Conservation (phyloP, 2,329 filamentous ascomycete genomes). For the Capronia americana region DNA sequence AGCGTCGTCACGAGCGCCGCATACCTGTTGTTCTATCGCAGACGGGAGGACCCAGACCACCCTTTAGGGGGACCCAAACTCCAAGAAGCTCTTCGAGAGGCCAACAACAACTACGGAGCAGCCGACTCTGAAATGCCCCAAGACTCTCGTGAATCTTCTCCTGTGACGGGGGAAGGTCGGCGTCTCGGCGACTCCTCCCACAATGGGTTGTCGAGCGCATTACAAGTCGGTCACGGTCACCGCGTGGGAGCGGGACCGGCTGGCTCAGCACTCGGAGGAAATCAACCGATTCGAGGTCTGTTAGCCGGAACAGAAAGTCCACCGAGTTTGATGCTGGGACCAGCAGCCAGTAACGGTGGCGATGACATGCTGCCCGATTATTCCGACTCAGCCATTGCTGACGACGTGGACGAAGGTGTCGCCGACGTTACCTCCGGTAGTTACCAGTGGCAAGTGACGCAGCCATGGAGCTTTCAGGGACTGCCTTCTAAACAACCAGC, state of each 20-base stretch:
- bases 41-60: constrained; percentile 66
- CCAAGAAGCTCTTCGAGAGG: constrained; percentile 70
- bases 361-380: constrained; percentile 43
- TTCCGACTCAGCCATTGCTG: constrained; percentile 19
- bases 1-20: constrained; percentile 76
- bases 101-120: constrained; percentile 55
- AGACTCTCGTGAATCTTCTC: constrained; percentile 54
- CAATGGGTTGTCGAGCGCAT: constrained; percentile 91
- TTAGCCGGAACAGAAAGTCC: constrained; percentile 40
- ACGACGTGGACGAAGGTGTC: constrained; percentile 30
- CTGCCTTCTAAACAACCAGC: constrained; percentile 15
- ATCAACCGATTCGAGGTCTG: constrained; percentile 44
- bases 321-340: constrained; percentile 29
- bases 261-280: constrained; percentile 59
- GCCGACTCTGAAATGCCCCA: constrained; percentile 55
- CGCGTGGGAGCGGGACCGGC: constrained; percentile 67
- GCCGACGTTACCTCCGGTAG: constrained; percentile 1
- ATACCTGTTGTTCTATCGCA: constrained; percentile 94
- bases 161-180: constrained; percentile 77
- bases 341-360: constrained; percentile 19
- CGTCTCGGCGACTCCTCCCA: constrained; percentile 87
- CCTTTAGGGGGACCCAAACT: constrained; percentile 82
- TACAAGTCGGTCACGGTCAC: constrained; percentile 74
- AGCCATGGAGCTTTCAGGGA: constrained; percentile 24
- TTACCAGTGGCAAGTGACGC: constrained; percentile 9